These are phyloP conservation scores for Thuja plicata DNA, from an alignment of 83 land plant genomes.

Conservation along the genomic window DNA sequence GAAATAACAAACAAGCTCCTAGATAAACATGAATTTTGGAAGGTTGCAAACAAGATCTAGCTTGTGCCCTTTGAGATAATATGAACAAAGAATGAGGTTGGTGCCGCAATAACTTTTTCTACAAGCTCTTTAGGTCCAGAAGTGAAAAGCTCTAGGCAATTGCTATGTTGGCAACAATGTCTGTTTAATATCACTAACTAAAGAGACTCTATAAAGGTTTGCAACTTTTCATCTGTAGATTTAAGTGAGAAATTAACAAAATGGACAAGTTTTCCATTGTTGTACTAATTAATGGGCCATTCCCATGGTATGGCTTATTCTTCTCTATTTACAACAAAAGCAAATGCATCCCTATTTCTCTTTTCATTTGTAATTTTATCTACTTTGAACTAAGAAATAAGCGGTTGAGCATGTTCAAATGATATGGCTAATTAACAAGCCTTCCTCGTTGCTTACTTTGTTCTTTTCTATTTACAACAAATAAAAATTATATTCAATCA, in stretches of 20 bases:
- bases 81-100: neutral
- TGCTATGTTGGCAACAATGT: neutral
- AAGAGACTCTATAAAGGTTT: neutral
- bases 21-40: neutral
- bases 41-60: neutral
- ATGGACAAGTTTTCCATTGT: neutral
- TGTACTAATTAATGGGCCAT: too few species aligned
- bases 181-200: neutral
- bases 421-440: neutral
- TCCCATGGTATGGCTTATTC: too few species aligned
- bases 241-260: too few species aligned
- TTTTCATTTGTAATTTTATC: neutral
- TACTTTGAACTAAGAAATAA: too few species aligned
- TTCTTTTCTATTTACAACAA: too few species aligned
- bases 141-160: neutral
- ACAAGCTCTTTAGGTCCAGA: neutral
- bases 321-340: too few species aligned
- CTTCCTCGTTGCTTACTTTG: neutral
- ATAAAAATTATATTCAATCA: too few species aligned
- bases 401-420: neutral
- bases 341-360: too few species aligned
- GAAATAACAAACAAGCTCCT: neutral
- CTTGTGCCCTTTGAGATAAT: neutral
- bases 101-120: neutral
- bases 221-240: neutral